These are phyloP conservation scores for Naganishia cerealis DNA, from an alignment of 1,284 basidiomycete species.

Conservation along the genomic window DNA sequence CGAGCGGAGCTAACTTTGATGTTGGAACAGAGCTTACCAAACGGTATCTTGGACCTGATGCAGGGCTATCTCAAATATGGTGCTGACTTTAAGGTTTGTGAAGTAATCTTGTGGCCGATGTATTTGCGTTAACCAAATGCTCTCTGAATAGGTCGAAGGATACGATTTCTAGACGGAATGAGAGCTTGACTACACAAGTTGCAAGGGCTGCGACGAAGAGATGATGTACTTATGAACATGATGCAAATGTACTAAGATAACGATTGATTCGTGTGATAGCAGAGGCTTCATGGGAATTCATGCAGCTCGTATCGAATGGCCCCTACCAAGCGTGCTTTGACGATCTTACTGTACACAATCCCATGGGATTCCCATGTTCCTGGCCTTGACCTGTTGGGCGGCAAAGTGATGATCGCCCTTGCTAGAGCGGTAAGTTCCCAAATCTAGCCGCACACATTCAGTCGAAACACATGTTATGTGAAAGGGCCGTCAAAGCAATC, in stretches of 20 bases:
- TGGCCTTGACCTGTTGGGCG: too few relatives aligned
- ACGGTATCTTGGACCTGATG: constrained; percentile 80
- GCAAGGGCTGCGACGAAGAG: constrained; percentile 1
- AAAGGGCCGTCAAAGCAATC: too few relatives aligned
- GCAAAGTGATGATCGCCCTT: too few relatives aligned
- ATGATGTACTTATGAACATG: not conserved
- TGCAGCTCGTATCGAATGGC: not conserved
- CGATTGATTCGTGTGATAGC: not conserved
- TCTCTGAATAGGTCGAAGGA: constrained; percentile 40
- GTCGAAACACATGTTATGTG: too few relatives aligned
- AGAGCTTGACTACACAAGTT: not conserved
- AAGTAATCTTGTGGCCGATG: not conserved
- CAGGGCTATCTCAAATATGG: constrained; percentile 77
- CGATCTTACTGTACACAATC: too few relatives aligned
- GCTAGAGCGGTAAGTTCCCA: too few relatives aligned
- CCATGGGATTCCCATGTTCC: too few relatives aligned
- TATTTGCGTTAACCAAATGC: not conserved
- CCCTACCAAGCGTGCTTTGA: too few relatives aligned
- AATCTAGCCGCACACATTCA: too few relatives aligned
- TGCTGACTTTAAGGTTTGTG: constrained; percentile 63
- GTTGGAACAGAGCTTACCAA: constrained; percentile 63
- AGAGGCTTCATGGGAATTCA: not conserved
- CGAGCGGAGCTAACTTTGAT: not conserved
- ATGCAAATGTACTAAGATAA: not conserved
- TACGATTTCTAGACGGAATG: constrained; percentile 41